Percentiles rank a stretch among this genome's conserved stretches.
phyloP scores from a whole-genome alignment of 139 green algal genomes.

The Zygnema circumcarinatum region DNA sequence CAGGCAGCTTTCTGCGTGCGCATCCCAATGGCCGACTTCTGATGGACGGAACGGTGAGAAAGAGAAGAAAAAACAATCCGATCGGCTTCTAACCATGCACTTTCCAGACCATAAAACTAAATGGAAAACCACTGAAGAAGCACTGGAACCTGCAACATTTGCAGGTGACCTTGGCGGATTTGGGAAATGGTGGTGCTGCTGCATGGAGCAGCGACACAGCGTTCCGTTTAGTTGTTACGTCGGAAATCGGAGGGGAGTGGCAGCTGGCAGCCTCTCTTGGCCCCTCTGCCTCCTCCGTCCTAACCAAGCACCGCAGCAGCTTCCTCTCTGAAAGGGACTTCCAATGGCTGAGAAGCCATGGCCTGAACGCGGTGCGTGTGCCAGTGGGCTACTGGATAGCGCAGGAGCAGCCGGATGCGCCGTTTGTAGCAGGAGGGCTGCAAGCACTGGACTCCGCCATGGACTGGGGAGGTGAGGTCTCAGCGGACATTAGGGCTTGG shows the following conservation, averaged over 20 bases:
- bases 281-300: not conserved
- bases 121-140: no score
- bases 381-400: constrained; percentile 40
- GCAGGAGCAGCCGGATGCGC: constrained; percentile 1
- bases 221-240: constrained; percentile 5
- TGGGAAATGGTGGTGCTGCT: not conserved
- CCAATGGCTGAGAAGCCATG: not conserved
- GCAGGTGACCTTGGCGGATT: not conserved
- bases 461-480: constrained; percentile 25
- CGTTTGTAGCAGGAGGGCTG: constrained; percentile 36
- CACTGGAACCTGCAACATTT: no score
- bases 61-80: no score
- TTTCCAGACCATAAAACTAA: no score
- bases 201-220: constrained; percentile 11
- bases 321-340: constrained; percentile 35
- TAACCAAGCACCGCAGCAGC: constrained; percentile 4
- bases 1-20: not conserved
- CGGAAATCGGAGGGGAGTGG: constrained; percentile 26
- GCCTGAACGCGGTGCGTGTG: constrained; percentile 41
- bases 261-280: constrained; percentile 22
- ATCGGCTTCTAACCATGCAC: no score
- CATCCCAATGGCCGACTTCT: not conserved
- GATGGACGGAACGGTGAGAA: not conserved
- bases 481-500: no score
- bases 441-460: constrained; percentile 13